Base-by-base conservation (phyloP, 371 early-diverging fungal species). In the Syncephalis plumigaleata region DNA sequence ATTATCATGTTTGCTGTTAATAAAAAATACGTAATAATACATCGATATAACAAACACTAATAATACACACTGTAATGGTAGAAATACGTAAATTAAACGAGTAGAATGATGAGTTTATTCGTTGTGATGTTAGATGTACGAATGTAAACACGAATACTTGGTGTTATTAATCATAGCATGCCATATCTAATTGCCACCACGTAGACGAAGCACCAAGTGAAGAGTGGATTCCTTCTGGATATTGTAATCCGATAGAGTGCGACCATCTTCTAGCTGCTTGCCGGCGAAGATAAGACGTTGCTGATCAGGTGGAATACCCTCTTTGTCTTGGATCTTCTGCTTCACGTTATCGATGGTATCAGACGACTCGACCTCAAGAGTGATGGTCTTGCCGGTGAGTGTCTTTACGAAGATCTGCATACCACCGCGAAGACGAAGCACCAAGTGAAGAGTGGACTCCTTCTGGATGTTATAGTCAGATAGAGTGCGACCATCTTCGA, bases 371-470 rank as follows among this genome's bases (percentile, higher is more conserved):
- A 98, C 96, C 71, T 98, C 97, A 37, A 98, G 77, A 50, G 96
- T 93, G 59, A 94, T 96, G 55, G 95, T 94, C 76, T 94, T 92
- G 57, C 94, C 98, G 48, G 98, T 95, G 46, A 97, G 87, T 58
- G 98, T 97, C 79, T 96, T 97, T 52, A 97, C 93, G 60, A 95
- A 95, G 62, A 89, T 87, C 65, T 89, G 87, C 66, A 84, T 69
- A 69, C 81, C 81, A 70, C 96, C 96, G 75, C 97, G 88, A 54
- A 98, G 84, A 74, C 98, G 90, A 60, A 97, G 84, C 44, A 95
- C 96, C 52, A 98, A 70, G 79, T 98, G 98, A 46, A 98, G 85
- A 58, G 97, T 98, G 43, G 95, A 94, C 70, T 97, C 97, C 55
- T 86, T 85, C 66, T 85, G 86, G 49, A 88, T 85, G 60, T 82